Conservation (phyloP, 306 rosid genomes). For the Medicago lupulina region DNA sequence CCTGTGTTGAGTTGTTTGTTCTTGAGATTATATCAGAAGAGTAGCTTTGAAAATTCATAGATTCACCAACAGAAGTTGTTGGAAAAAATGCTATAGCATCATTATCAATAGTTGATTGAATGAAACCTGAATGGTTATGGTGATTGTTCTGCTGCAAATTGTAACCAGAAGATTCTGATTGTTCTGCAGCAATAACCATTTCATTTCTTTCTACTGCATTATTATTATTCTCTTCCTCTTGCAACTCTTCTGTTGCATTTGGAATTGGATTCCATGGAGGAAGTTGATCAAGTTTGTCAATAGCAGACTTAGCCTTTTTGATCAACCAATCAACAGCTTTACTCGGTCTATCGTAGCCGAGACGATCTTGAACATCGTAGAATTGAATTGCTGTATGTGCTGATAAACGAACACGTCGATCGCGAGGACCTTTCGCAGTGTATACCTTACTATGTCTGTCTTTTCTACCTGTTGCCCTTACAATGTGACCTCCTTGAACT, state of each 20-base stretch:
- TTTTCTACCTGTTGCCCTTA: conserved; percentile 78
- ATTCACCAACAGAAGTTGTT: conserved; percentile 57
- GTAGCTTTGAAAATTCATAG: conserved; percentile 69
- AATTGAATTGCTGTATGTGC: conserved; percentile 92
- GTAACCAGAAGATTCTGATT: conserved; percentile 74
- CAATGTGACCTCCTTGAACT: conserved; percentile 94
- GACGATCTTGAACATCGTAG: conserved; percentile 89
- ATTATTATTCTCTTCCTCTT: conserved; percentile 40
- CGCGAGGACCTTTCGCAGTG: conserved; percentile 86
- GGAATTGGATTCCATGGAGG: conserved; percentile 76
- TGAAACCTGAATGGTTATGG: conserved; percentile 50
- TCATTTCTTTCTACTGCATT: conserved; percentile 48
- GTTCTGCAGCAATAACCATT: conserved; percentile 53
- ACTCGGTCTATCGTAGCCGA: conserved; percentile 89
- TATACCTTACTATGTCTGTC: conserved; percentile 83
- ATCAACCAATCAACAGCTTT: conserved; percentile 95
- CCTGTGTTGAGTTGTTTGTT: conserved; percentile 52
- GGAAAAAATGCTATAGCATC: conserved; percentile 70
- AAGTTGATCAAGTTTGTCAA: conserved; percentile 81
- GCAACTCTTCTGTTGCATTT: background rate
- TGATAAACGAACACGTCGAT: conserved; percentile 74
- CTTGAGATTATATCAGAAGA: conserved; percentile 57
- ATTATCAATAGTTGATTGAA: conserved; percentile 49
- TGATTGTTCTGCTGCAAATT: conserved; percentile 49
- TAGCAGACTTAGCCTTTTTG: conserved; percentile 76